phyloP scores from a whole-genome alignment of 1,139 yeast species.

The Debaryomyces fabryi region DNA sequence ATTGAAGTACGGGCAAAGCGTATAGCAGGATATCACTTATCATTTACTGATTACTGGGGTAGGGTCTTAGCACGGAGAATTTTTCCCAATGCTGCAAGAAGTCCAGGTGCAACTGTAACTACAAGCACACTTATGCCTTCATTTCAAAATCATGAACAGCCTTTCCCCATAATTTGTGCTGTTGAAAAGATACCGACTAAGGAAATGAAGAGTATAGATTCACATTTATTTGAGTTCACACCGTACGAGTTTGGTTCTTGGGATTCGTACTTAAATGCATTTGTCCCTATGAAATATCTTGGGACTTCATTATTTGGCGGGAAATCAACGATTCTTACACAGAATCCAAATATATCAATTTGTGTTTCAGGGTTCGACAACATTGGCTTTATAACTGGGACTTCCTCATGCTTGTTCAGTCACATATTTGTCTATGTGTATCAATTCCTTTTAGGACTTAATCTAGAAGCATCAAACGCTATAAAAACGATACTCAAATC shows the following conservation, averaged over 20 bases:
- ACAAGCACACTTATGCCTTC: conserved; percentile 23
- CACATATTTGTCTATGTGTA: conserved; percentile 52
- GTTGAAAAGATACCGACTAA: conserved; percentile 33
- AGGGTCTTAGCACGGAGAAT: conserved; percentile 55
- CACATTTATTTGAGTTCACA: conserved; percentile 54
- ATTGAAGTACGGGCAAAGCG: conserved; percentile 54
- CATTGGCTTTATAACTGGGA: conserved; percentile 71
- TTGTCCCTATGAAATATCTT: conserved; percentile 53
- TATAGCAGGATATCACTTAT: conserved; percentile 54
- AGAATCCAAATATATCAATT: conserved; percentile 24
- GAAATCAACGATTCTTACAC: conserved; percentile 19
- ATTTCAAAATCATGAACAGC: conserved; percentile 32
- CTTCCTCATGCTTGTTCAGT: conserved; percentile 73
- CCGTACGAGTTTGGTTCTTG: conserved; percentile 76
- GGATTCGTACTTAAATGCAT: conserved; percentile 54
- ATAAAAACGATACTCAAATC: conserved; percentile 46
- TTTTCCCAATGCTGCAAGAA: conserved; percentile 38
- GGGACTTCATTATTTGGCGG: conserved; percentile 53
- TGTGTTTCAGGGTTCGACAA: conserved; percentile 69
- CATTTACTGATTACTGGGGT: conserved; percentile 72
- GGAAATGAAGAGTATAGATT: conserved; percentile 24
- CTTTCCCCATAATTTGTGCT: conserved; percentile 46
- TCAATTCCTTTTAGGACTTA: conserved; percentile 40
- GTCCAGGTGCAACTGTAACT: conserved; percentile 38
- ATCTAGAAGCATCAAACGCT: conserved; percentile 43